Base-by-base conservation (phyloP, 345 rosid species). In the Populus pruinosa region DNA sequence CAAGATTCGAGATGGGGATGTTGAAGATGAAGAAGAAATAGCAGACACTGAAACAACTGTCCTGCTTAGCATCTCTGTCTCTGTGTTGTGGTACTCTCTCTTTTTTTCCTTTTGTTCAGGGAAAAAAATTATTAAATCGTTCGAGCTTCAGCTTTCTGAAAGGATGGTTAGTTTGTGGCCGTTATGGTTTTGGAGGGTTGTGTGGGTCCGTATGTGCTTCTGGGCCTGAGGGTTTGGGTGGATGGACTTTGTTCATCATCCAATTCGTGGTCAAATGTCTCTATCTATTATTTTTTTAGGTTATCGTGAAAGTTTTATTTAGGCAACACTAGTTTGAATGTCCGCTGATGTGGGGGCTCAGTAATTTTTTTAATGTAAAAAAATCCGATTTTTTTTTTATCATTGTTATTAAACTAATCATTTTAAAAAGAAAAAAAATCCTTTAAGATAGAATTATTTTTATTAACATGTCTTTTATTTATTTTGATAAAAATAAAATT, bases 41-140 rank as follows among this genome's bases (percentile, higher is more conserved):
- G 79, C 74, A 53, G 85, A 75, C n/a, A 70, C 78, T 35, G 79
- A 71, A 43, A 44, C 69, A 20, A 67, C 84, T 73, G 87, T 72
- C 84, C 86, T 84, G 81, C 77, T 84, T 11, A 84, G 71, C 96
- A 91, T 87, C 80, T 81, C 73, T 69, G 3, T 59, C 75, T 38
- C 63, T 76, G 29, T 49, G 6, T 23, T 43, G 25, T 25, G 38
- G 38, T 35, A 36, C 5, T 25, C 38, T 71, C 23, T 1, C 20
- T 59, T 39, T 27, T 31, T 18, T 29, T 23, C 21, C 3, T 27
- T 56, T 10, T n/a, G 6, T n/a, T 12, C 29, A 31, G 39, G 21
- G 35, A 76, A 73, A 50, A 39, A 53, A 18, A 18, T 47, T 47
- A 5, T 49, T 49, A 4, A 16, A 49, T 17, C n/a, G 59, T 53